These are phyloP conservation scores for Malus hybrid DNA, from an alignment of 331 rosid species.

Conservation along the genomic window DNA sequence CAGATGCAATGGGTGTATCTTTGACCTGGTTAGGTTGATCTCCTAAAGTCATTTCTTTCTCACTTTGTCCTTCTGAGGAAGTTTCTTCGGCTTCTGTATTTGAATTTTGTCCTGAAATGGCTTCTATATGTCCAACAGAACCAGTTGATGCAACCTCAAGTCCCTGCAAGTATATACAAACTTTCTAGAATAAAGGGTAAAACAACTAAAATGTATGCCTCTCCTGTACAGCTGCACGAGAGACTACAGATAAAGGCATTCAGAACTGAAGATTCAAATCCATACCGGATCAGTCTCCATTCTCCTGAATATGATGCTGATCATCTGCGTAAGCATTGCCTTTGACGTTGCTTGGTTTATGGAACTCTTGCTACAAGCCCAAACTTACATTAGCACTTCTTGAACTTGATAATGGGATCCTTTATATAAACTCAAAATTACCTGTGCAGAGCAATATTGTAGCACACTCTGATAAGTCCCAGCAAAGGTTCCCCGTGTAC, in stretches of 20 bases:
- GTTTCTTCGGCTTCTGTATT: constrained; percentile 47
- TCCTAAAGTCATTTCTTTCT: constrained; percentile 71
- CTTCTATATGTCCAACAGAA: constrained; percentile 48
- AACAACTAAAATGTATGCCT: not conserved
- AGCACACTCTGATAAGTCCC: constrained; percentile 95
- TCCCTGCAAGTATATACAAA: constrained; percentile 19
- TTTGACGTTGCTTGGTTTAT: constrained; percentile 98
- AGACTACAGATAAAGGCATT: constrained; percentile 6
- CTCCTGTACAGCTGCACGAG: not conserved
- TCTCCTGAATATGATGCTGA: constrained; percentile 83
- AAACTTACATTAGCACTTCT: constrained; percentile 29
- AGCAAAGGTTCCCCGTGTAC: constrained; percentile 94
- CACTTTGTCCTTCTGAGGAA: constrained; percentile 43
- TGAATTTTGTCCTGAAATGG: constrained; percentile 41
- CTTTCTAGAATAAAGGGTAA: constrained; percentile 14
- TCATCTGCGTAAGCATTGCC: constrained; percentile 99
- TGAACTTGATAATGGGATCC: constrained; percentile 17
- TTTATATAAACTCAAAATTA: constrained; percentile 28
- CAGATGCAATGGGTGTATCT: constrained; percentile 69
- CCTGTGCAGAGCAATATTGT: constrained; percentile 99
- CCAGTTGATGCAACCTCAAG: constrained; percentile 54
- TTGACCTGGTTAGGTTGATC: constrained; percentile 81
- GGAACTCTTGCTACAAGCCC: constrained; percentile 83
- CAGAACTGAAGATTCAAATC: constrained; percentile 16
- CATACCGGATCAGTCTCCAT: constrained; percentile 90